Evolutionary conservation across 352 stramenopile species (phyloP).

Genomic region (Phytophthora melonis): DNA sequence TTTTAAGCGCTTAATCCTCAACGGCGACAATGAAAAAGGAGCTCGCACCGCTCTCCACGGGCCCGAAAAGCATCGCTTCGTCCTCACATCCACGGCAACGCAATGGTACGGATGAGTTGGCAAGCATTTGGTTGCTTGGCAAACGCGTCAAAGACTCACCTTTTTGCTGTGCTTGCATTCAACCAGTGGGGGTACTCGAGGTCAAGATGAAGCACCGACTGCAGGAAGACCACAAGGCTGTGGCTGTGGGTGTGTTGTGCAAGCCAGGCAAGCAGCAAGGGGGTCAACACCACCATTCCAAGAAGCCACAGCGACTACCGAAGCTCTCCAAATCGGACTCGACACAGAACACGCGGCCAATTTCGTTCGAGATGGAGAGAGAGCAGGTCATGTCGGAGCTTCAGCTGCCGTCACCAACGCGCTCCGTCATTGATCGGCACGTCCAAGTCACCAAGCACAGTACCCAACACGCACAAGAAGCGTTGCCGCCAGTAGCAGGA

Average conservation of each 20-base stretch:
- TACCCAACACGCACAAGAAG: constrained; percentile 29
- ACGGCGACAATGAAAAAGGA: constrained; percentile 33
- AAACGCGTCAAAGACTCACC: not conserved
- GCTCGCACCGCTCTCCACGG: constrained; percentile 32
- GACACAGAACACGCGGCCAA: constrained; percentile 28
- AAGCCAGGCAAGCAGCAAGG: constrained; percentile 19
- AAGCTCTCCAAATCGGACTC: constrained; percentile 38
- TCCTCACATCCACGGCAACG: constrained; percentile 44
- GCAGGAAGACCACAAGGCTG: constrained; percentile 51
- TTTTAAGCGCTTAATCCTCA: constrained; percentile 16
- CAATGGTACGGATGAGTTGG: constrained; percentile 45
- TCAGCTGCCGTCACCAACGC: constrained; percentile 64
- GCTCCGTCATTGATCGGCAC: constrained; percentile 62
- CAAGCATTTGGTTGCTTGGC: not conserved
- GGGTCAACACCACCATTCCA: constrained; percentile 23
- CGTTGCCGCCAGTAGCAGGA: constrained; percentile 63
- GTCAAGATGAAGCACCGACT: constrained; percentile 78
- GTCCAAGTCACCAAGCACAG: constrained; percentile 61
- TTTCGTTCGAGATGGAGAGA: constrained; percentile 59
- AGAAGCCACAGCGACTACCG: constrained; percentile 63
- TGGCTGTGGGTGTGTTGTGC: constrained; percentile 57
- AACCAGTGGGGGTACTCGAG: constrained; percentile 63
- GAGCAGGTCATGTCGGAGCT: constrained; percentile 61
- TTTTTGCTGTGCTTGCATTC: not conserved
- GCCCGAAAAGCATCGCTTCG: constrained; percentile 24